A percentile compares a stretch with the other conserved stretches of the same genome.
Evolutionary conservation across 495 filamentous ascomycete species (phyloP).

Genomic region (Sphaerosporella brunnea): DNA sequence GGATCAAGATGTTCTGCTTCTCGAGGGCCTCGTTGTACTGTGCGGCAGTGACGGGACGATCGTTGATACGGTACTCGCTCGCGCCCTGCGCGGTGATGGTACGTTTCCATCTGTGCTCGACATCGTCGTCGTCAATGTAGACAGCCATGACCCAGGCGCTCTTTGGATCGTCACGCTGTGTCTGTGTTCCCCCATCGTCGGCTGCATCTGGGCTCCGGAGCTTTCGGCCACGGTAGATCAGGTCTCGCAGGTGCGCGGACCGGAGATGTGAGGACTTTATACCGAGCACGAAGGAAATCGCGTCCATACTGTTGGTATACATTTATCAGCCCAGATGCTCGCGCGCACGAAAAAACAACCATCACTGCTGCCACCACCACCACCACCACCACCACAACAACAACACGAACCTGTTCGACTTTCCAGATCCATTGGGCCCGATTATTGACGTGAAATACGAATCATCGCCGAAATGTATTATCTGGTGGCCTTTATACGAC

Average conservation of each 20-base stretch:
- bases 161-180: conserved; percentile 54
- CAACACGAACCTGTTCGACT: conserved; percentile 78
- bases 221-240: conserved; percentile 91
- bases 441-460: conserved; percentile 99
- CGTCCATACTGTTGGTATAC: conserved; percentile 61
- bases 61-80: conserved; percentile 95
- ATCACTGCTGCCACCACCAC: too few species aligned
- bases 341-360: background rate
- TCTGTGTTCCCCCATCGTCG: conserved; percentile 36
- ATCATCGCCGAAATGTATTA: conserved; percentile 90
- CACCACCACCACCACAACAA: too few species aligned
- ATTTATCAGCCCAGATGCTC: background rate
- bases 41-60: conserved; percentile 66
- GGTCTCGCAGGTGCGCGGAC: conserved; percentile 81
- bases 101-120: conserved; percentile 89
- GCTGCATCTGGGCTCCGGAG: conserved; percentile 50
- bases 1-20: conserved; percentile 89
- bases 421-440: conserved; percentile 96
- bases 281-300: conserved; percentile 95
- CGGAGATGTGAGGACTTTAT: conserved; percentile 96
- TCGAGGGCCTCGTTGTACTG: conserved; percentile 91
- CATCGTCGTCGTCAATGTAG: conserved; percentile 90
- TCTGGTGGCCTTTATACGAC: conserved; percentile 92
- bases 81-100: conserved; percentile 72
- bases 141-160: conserved; percentile 98